Evolutionary conservation across 352 stramenopile genomes (phyloP), one percentile per base, ranked within the genome.

Genomic region (Phytopythium helicoides): DNA sequence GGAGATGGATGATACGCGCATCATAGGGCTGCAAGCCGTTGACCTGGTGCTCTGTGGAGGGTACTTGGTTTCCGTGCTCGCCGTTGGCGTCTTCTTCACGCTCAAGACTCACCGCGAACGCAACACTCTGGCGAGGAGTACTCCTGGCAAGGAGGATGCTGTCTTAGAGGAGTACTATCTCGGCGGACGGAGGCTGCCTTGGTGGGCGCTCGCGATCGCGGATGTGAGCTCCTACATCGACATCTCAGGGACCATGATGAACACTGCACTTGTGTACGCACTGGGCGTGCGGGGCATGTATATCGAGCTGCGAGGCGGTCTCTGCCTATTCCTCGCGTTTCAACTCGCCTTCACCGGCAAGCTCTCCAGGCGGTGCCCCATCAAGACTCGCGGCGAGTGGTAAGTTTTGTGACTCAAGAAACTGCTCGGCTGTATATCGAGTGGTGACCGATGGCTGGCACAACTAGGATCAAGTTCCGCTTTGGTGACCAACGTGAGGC

Each of bases 181-280:
- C 14, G 78, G 78, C 2, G 76, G 76, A 11, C 66, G 74, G 4
- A 66, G 66, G 19, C 82, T 92, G 41, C 72, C 78, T 14, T 89
- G 81, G 78, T 89, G 81, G 64, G 73, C 75, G 18, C 61, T 92
- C n/a, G 81, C 72, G 12, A 60, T 92, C 42, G 81, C 81, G 0
- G 81, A 92, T 55, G 82, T 88, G 50, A 90, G 79, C 63, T 89
- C 76, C 46, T 89, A 92, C 58, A 92, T 92, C 47, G 82, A 92
- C 63, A 90, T 92, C 44, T 87, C 76, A 1, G 78, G 81, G 1
- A 89, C 81, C 3, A 92, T 92, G 78, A 87, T 92, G 65, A 89
- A 90, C 58, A 89, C 79, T 36, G 82, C 77, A 52, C 55, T 92
- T 15, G 69, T 92, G 46, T 92, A 92, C 52, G 82, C 79, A 21